Base-by-base conservation (phyloP, 768 basidiomycete genomes). In the Cyathus striatus region DNA sequence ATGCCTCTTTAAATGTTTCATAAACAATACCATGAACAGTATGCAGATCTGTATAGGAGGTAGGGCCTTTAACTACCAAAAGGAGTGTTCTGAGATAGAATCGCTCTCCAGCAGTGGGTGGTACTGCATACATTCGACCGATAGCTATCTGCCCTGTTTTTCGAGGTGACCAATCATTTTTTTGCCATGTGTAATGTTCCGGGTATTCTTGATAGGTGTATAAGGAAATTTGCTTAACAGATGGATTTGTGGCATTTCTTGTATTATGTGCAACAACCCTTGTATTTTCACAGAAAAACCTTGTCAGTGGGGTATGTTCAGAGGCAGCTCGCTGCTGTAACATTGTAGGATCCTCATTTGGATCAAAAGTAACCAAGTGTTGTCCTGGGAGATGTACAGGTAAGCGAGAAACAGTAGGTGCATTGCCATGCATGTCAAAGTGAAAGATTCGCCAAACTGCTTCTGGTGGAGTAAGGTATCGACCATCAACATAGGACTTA, bases 171-270 rank as follows among this genome's bases (percentile, higher is more conserved):
- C 49, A 50, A 23, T 41, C 16, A 4, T 45, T 26, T 4, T 44
- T 43, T 23, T 41, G 26, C 25, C 50, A 56, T 65, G 1, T 57
- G 53, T 48, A 62, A 65, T 0, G 44, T 3, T 18, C 46, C 2
- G 66, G 62, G 37, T 66, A 63, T 0, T 70, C 60, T n/a, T 66
- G 59, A 30, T n/a, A n/a, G n/a, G n/a, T n/a, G n/a, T 69, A 70
- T 1, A 57, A 55, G n/a, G 47, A 34, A 4, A 7, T n/a, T 9
- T n/a, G 27, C n/a, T 7, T n/a, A 30, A 9, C 9, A 30, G 7
- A n/a, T 30, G 7, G 27, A 7, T 52, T 6, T 9, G 45, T 38
- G 3, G 40, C 48, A 1, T 27, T 4, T 20, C 53, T 50, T 3
- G 38, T 36, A 34, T 26, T 6, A 20, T 54, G 41, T 6, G 7